phyloP scores from a whole-genome alignment of 306 rosid species.

The Pueraria montana region DNA sequence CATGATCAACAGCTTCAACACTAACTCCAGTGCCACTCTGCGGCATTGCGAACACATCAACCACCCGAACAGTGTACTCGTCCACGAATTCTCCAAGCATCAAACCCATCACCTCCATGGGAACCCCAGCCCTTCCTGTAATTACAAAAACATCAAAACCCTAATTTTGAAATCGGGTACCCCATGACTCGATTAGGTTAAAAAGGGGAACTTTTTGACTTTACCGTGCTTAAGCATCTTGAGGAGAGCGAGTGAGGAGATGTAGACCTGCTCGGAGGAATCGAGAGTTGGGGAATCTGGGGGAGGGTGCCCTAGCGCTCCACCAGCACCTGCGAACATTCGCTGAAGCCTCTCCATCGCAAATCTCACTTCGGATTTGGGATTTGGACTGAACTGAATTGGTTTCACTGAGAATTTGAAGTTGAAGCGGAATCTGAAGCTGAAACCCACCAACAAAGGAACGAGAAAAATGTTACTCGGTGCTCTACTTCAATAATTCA shows the following conservation, averaged over 20 bases:
- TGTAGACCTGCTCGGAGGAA: conserved; percentile 94
- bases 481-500: not conserved
- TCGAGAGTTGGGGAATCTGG: conserved; percentile 94
- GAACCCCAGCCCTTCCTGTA: conserved; percentile 95
- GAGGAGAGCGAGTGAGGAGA: conserved; percentile 92
- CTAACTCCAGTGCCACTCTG: conserved; percentile 99
- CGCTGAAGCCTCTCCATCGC: conserved; percentile 84
- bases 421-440: conserved; percentile 11
- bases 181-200: conserved; percentile 15
- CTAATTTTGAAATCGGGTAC: conserved; percentile 41
- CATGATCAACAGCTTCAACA: conserved; percentile 98
- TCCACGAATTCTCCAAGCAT: conserved; percentile 97
- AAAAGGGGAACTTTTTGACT: conserved; percentile 37
- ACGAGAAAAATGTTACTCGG: not conserved
- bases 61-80: conserved; percentile 93
- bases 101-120: conserved; percentile 99
- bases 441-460: not conserved
- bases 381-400: not conserved
- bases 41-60: conserved; percentile 98
- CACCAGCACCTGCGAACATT: conserved; percentile 96
- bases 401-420: conserved; percentile 12
- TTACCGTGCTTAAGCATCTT: conserved; percentile 95
- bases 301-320: conserved; percentile 88
- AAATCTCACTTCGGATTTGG: conserved; percentile 3
- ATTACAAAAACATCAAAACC: conserved; percentile 22